These are phyloP conservation scores for Papilionanthe hybrid DNA, from an alignment of 116 monocot species.

Conservation along the genomic window DNA sequence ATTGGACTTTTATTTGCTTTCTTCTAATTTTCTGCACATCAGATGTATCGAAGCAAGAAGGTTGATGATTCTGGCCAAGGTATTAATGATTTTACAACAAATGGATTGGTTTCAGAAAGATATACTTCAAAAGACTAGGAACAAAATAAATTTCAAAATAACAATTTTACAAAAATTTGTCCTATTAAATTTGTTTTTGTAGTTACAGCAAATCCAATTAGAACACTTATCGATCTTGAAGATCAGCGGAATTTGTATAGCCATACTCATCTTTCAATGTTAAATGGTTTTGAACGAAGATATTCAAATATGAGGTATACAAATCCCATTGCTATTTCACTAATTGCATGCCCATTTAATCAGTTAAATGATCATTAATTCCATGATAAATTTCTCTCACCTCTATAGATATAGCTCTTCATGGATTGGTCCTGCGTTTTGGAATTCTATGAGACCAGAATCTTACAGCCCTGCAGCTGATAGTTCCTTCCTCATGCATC, in stretches of 20 bases:
- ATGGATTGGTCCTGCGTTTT: not conserved
- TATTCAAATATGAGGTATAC: not conserved
- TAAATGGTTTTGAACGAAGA: not conserved
- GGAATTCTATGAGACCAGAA: not conserved
- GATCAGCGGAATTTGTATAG: not conserved
- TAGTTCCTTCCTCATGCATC: constrained; percentile 6
- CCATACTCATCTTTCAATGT: not conserved
- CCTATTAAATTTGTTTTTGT: not conserved
- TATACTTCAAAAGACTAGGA: no score
- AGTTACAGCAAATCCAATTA: not conserved
- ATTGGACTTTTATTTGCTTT: not conserved
- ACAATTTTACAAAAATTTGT: not conserved
- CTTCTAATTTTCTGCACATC: not conserved
- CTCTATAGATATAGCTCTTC: not conserved
- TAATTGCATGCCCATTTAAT: not conserved
- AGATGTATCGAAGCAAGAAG: constrained; percentile 53
- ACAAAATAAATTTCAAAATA: not conserved
- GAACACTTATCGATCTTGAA: constrained; percentile 5
- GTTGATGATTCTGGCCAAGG: constrained; percentile 32
- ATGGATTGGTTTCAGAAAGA: no score
- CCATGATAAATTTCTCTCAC: not conserved
- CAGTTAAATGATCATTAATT: not conserved
- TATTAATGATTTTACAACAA: constrained; percentile 1
- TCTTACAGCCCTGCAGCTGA: not conserved
- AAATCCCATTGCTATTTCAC: constrained; percentile 1